Percentiles rank a stretch among this genome's conserved stretches.
Conservation (phyloP, 805 yeast genomes). For the Candida railenensis region DNA sequence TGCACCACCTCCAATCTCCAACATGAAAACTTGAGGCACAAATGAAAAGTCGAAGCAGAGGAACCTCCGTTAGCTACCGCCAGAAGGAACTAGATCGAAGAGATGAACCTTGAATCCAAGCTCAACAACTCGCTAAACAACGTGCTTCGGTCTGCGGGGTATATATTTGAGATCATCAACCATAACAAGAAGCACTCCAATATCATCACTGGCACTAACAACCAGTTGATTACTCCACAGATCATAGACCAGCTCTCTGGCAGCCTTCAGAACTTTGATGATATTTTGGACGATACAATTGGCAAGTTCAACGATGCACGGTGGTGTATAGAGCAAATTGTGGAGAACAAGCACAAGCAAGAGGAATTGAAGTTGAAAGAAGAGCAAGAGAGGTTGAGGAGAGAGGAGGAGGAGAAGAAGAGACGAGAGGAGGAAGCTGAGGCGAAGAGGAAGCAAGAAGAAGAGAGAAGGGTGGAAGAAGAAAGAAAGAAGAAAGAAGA, state of each 20-base stretch:
- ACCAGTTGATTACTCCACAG: conserved; percentile 37
- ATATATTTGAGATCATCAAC: conserved; percentile 40
- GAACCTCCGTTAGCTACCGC: no score
- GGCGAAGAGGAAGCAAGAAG: conserved; percentile 14
- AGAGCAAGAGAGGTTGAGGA: conserved; percentile 30
- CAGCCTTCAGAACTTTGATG: conserved; percentile 38
- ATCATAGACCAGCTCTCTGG: conserved; percentile 33
- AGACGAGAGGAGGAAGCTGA: conserved; percentile 19
- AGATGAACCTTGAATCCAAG: conserved; percentile 39
- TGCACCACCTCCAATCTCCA: no score
- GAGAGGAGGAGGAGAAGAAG: conserved; percentile 26
- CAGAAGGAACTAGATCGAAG: no score
- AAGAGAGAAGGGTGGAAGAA: conserved; percentile 16
- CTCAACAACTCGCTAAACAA: conserved; percentile 41
- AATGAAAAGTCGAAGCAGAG: no score
- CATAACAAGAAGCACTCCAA: conserved; percentile 41
- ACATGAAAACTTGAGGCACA: no score
- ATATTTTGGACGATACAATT: conserved; percentile 41
- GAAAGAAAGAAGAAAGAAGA: conserved; percentile 17
- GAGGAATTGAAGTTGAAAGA: conserved; percentile 38
- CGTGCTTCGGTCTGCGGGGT: conserved; percentile 41
- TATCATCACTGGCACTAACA: conserved; percentile 40
- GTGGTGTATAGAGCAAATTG: conserved; percentile 44
- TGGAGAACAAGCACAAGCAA: conserved; percentile 41
- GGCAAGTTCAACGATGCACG: conserved; percentile 41